Evolutionary conservation across 202 grass and related monocot genomes (phyloP).

Genomic region (Carex sylvatica): DNA sequence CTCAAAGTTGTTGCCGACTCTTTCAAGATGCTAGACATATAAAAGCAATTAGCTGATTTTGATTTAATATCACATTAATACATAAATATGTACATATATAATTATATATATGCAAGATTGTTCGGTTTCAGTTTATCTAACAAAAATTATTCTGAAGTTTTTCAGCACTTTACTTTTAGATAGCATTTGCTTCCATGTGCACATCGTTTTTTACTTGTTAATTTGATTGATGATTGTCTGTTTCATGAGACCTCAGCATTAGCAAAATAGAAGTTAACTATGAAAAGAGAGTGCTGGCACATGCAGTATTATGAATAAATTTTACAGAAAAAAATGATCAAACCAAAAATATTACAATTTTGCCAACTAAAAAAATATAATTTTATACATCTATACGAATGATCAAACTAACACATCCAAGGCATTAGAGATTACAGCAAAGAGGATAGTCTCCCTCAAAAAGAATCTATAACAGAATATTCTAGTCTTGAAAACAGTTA

Average conservation of each 20-base stretch:
- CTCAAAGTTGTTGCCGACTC: slow-evolving; percentile 89
- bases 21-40: slow-evolving; percentile 61
- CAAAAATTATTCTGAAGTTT: not conserved
- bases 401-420: slow-evolving; percentile 17
- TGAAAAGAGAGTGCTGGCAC: not conserved
- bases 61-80: not conserved
- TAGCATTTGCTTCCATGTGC: not conserved
- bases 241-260: not conserved
- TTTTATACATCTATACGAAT: slow-evolving; percentile 21
- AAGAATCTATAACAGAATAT: slow-evolving; percentile 19
- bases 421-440: slow-evolving; percentile 4
- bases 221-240: not conserved
- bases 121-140: not conserved
- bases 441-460: slow-evolving; percentile 8
- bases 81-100: not conserved
- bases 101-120: not conserved
- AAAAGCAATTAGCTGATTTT: not conserved
- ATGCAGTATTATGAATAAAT: not conserved
- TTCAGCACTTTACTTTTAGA: not conserved
- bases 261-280: not conserved
- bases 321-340: not conserved
- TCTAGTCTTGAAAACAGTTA: slow-evolving; percentile 7
- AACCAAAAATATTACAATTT: not conserved
- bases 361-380: slow-evolving; percentile 7
- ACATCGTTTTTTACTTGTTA: not conserved